Base-by-base conservation (phyloP, 352 stramenopile species). In the Phytophthora ohioensis region DNA sequence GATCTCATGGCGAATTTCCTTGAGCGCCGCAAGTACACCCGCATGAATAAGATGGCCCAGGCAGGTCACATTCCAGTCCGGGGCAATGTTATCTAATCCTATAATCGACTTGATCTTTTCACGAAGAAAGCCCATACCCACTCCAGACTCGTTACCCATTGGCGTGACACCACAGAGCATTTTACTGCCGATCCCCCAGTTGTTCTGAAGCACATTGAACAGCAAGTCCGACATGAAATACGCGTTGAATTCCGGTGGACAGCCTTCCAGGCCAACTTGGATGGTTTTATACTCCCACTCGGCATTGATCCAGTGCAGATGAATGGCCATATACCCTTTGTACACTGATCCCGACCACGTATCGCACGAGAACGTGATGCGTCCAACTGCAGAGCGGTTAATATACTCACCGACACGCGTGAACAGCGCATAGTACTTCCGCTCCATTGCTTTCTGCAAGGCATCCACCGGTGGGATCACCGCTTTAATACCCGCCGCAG, bases 221-320 rank as follows among this genome's bases (percentile, higher is more conserved):
- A 93, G 71, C 71, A 93, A 69, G 54, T 93, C 85, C 56, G 85
- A 89, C 71, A 93, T 81, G 61, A 92, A 92, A 67, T 92, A 93
- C 15, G 84, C 78, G 58, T 82, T 92, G 64, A 87, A 90, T 32
- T 91, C 84, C 32, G 75, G 64, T 32, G 85, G 82, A 57, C 81
- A 93, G 13, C 82, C 79, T 77, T 93, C 85, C 8, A 93, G 76
- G 1, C 84, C 85, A 47, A 93, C 76, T 66, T 93, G 85, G 53
- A 93, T 88, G 21, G 82, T 85, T 76, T 93, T 93, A 80, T 85
- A 90, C 66, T 93, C 85, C 85, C 85, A 93, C n/a, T 93, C 85
- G 6, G 85, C 84, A 70, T 93, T 93, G 75, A 93, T 89, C 85
- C 85, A 93, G 66, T 93, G 82, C 68, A 93, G 58, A 65, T 93